Evolutionary conservation across 768 basidiomycete genomes (phyloP), one percentile per base, ranked within the genome.

Genomic region (Filobasidium floriforme): DNA sequence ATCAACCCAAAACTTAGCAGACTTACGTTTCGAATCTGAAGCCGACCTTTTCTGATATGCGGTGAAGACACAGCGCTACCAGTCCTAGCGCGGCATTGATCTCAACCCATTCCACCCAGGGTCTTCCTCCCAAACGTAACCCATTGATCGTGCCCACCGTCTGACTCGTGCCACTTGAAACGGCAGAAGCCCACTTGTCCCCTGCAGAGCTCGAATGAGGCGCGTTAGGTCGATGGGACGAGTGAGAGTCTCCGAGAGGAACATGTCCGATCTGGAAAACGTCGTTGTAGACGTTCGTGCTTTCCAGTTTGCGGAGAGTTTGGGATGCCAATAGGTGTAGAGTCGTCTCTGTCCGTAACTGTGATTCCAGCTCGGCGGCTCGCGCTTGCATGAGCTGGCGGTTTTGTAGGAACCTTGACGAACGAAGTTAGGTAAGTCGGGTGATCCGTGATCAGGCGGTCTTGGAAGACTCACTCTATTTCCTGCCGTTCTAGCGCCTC

Each of bases 11-110:
- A 37, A 37, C 32, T 9, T 37, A 9, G 32, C 32, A 37, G 32
- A 37, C 86, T 70, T 79, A 92, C 92, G 86, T 85, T 73, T 88
- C 87, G 71, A 96, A 97, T 4, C 85, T 85, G 73, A 87, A 90
- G 68, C 91, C 92, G 15, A 96, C 85, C 79, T 97, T 99, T 63
- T 88, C 83, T 12, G 91, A 91, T 59, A 99, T 85, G 7, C 91
- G 91, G 73, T 94, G 89, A 41, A 97, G 80, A 64, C 98, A 82
- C 19, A 98, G 82, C n/a, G 94, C 81, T 0, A 93, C 90, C 75
- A 96, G 88, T 1, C 96, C 96, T 92, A 94, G 96, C 19, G 96
- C 96, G 12, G 96, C 96, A 74, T 98, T 98, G 77, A 98, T 92
- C 79, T 99, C 96, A 1, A 90, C 85, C 93, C 93, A 99, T 75